A percentile compares a stretch with the other conserved stretches of the same genome.
These are phyloP conservation scores for Gynostemma pentaphyllum DNA, from an alignment of 306 rosid species.

Conservation along the genomic window DNA sequence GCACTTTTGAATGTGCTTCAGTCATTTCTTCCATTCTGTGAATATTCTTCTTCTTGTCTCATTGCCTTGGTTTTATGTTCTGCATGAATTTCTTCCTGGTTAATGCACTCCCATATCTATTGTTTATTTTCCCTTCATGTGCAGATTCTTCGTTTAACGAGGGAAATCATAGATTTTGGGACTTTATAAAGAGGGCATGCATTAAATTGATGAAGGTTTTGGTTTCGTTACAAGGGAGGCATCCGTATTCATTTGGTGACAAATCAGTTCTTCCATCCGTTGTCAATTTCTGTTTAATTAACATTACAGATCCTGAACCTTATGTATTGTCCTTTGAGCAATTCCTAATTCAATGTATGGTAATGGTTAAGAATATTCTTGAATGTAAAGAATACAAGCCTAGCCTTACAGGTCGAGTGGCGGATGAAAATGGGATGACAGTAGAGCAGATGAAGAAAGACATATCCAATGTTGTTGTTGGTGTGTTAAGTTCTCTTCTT, in stretches of 20 bases:
- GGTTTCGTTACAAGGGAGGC: slow-evolving; percentile 78
- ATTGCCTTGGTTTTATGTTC: slow-evolving; percentile 1
- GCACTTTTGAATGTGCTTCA: slow-evolving; percentile 68
- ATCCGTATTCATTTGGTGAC: slow-evolving; percentile 88
- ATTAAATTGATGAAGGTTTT: slow-evolving; percentile 81
- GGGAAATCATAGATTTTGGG: slow-evolving; percentile 64
- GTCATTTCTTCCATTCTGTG: slow-evolving; percentile 88
- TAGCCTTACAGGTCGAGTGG: slow-evolving; percentile 70
- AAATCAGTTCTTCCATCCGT: slow-evolving; percentile 71
- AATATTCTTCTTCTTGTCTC: slow-evolving; percentile 24
- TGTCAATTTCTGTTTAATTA: slow-evolving; percentile 71
- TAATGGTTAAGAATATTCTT: slow-evolving; percentile 71
- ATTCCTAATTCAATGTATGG: slow-evolving; percentile 95
- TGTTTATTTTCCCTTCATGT: slow-evolving; percentile 11
- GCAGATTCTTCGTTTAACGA: slow-evolving; percentile 82
- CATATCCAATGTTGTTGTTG: slow-evolving; percentile 63
- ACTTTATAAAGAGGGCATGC: slow-evolving; percentile 67
- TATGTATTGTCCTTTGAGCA: slow-evolving; percentile 59
- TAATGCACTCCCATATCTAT: slow-evolving; percentile 17
- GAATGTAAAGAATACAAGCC: slow-evolving; percentile 97
- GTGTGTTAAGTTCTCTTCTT: slow-evolving; percentile 67
- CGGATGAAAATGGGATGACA: slow-evolving; percentile 71
- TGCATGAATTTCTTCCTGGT: slow-evolving; percentile 2
- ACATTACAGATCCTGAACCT: slow-evolving; percentile 80
- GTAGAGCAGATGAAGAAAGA: slow-evolving; percentile 77